These are phyloP conservation scores for Pseudocercospora vitis DNA, from an alignment of 2,329 filamentous ascomycete species.

Conservation along the genomic window DNA sequence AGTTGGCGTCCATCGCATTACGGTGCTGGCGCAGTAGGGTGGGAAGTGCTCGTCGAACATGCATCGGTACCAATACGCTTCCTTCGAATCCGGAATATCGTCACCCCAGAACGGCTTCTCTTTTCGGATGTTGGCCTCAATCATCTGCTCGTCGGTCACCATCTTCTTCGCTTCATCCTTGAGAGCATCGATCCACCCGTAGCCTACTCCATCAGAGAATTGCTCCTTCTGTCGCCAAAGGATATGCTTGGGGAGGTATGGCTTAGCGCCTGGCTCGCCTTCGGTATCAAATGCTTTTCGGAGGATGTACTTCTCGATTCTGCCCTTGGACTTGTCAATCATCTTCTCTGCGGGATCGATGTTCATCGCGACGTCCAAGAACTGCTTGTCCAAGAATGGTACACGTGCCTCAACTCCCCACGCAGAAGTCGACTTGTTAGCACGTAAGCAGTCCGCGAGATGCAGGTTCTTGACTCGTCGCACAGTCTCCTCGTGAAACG, in stretches of 20 bases:
- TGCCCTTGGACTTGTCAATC: constrained; percentile 57
- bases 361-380: constrained; percentile 89
- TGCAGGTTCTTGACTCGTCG: constrained; percentile 95
- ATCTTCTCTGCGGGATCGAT: constrained; percentile 94
- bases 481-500: constrained; percentile 95
- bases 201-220: constrained; percentile 95
- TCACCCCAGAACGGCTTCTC: constrained; percentile 93
- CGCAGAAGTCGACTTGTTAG: constrained; percentile 98
- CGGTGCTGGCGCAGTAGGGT: constrained; percentile 82
- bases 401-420: constrained; percentile 98
- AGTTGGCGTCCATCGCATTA: constrained; percentile 94
- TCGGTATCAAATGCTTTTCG: constrained; percentile 95
- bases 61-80: constrained; percentile 96
- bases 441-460: constrained; percentile 90
- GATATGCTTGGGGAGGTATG: constrained; percentile 94
- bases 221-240: constrained; percentile 99
- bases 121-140: constrained; percentile 61
- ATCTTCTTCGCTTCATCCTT: constrained; percentile 90
- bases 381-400: constrained; percentile 96
- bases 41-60: constrained; percentile 99
- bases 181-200: constrained; percentile 97
- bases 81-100: constrained; percentile 94
- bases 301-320: constrained; percentile 94
- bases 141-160: constrained; percentile 94
- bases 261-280: constrained; percentile 67